These are phyloP conservation scores for Physcomitrellopsis africana DNA, from an alignment of 225 moss, liverwort and hornwort species.

Conservation along the genomic window DNA sequence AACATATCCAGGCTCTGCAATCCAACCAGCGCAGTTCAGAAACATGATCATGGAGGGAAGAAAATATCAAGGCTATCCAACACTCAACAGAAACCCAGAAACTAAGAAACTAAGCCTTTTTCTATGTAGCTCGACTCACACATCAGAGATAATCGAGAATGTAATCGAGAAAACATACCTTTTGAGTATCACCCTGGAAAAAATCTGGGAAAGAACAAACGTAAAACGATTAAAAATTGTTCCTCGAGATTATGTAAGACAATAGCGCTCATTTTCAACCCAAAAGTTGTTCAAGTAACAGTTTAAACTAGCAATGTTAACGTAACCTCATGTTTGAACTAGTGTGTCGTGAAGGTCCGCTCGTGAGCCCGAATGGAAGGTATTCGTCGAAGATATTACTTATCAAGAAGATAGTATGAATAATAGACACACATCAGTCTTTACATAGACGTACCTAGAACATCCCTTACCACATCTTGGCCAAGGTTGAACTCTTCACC, in stretches of 20 bases:
- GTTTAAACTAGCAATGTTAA: not conserved
- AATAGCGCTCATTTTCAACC: not conserved
- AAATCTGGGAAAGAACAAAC: slow-evolving; percentile 46
- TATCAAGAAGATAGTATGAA: not conserved
- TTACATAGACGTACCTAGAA: slow-evolving; percentile 33
- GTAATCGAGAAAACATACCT: slow-evolving; percentile 39
- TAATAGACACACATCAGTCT: not conserved
- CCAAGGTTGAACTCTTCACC: slow-evolving; percentile 50
- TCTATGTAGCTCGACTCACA: not conserved
- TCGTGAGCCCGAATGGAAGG: too few species aligned
- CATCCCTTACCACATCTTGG: slow-evolving; percentile 58
- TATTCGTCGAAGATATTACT: not conserved
- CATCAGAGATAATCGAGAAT: not conserved
- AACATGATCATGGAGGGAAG: not conserved
- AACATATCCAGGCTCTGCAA: slow-evolving; percentile 48
- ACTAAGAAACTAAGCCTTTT: too few species aligned
- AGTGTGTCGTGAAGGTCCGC: too few species aligned
- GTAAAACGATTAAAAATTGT: slow-evolving; percentile 1
- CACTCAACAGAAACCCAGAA: too few species aligned
- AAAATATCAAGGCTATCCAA: not conserved
- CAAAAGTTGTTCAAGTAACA: not conserved
- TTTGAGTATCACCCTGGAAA: slow-evolving; percentile 53
- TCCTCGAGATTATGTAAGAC: not conserved
- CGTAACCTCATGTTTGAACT: too few species aligned
- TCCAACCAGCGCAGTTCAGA: not conserved